These are phyloP conservation scores for Apiotrichum mycotoxinovorans DNA, from an alignment of 1,284 basidiomycete species.

Conservation along the genomic window DNA sequence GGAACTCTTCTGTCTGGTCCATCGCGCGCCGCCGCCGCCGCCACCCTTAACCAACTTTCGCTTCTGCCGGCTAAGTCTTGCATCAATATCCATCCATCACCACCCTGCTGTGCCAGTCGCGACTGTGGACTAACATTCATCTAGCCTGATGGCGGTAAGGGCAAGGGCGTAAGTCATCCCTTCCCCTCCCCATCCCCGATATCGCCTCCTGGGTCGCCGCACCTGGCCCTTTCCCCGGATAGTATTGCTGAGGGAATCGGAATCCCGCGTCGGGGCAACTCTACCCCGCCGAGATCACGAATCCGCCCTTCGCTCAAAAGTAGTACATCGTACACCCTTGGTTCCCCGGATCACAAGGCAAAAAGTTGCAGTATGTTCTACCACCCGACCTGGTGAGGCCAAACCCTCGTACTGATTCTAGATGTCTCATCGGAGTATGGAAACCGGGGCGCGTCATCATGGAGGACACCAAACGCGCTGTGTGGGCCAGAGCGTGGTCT, in stretches of 20 bases:
- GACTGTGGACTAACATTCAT: not conserved
- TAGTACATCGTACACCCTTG: constrained; percentile 1
- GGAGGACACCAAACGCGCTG: constrained; percentile 1
- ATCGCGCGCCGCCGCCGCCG: too few species aligned
- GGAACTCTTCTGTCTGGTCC: too few species aligned
- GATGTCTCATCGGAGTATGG: not conserved
- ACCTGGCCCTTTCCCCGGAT: not conserved
- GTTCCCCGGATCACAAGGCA: not conserved
- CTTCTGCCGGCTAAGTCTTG: too few species aligned
- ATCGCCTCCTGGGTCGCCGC: not conserved
- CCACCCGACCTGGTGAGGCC: not conserved
- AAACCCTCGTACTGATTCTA: not conserved
- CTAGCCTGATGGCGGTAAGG: not conserved
- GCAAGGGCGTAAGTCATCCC: not conserved
- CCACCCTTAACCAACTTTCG: too few species aligned
- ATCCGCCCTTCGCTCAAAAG: not conserved
- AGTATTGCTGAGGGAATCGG: not conserved
- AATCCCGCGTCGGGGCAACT: not conserved
- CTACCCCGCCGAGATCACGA: not conserved
- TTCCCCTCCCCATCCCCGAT: not conserved
- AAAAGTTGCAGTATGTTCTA: not conserved
- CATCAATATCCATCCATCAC: too few species aligned
- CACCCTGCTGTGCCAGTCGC: too few species aligned
- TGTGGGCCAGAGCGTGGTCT: constrained; percentile 10
- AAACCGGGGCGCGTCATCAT: not conserved